Base-by-base conservation (phyloP, 2,329 filamentous ascomycete species). In the Trichoderma aggressivum region DNA sequence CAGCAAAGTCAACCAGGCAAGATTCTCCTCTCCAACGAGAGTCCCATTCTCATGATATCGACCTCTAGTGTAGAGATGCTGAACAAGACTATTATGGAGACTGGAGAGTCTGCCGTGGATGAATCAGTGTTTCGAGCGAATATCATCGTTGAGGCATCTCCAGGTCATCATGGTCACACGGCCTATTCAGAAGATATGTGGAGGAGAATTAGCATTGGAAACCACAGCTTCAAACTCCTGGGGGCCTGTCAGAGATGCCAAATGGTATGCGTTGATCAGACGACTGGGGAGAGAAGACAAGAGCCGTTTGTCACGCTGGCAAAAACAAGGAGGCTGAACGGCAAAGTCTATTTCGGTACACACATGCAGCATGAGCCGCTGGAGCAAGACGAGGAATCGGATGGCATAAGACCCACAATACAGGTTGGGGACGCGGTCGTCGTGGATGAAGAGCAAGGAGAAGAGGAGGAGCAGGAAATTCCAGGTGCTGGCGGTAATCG, bases 221-320 rank as follows among this genome's bases (percentile, higher is more conserved):
- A 80, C 2, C 86, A 90, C 71, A 80, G 82, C 11, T 92, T 93
- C 76, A 85, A 91, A 73, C 88, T 97, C 76, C 82, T 98, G 5
- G 95, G 94, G 0, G 88, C 92, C 3, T 99, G 96, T 77, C 88
- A 94, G 72, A 86, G 96, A 72, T 99, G 96, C 76, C 94, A 97
- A 79, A 98, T 99, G 94, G 91, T 99, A 11, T 98, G 95, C 78
- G 89, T 98, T 59, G 91, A 99, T 77, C 96, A 98, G 79, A 84
- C 89, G 60, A 97, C 91, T 14, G 94, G 90, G 0, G 86, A 89
- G 73, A 92, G 90, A 79, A 89, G 90, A 74, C 89, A 94, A 73
- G 96, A 98, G 80, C 96, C 96, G 0, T 97, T 96, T 78, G 88
- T 92, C 4, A 98, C 94, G 1, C 82, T 99, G 71, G 91, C 92